Conservation (phyloP, 225 moss, liverwort and hornwort genomes). For the Ulota crispa region DNA sequence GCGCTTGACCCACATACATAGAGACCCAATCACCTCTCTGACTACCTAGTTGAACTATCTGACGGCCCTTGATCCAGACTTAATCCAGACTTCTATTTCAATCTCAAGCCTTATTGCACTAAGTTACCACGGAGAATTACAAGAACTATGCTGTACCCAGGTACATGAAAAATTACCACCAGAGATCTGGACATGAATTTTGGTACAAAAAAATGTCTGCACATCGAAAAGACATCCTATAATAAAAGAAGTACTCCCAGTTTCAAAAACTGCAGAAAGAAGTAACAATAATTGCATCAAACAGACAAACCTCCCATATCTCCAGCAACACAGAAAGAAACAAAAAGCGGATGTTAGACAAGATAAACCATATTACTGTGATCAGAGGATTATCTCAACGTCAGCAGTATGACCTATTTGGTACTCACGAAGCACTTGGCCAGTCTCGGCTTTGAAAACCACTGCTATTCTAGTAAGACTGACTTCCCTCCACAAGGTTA, state of each 20-base stretch:
- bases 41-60: too few relatives aligned
- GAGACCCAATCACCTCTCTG: too few relatives aligned
- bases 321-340: not conserved
- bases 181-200: not conserved
- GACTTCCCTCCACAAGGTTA: not conserved
- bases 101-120: too few relatives aligned
- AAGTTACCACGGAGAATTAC: too few relatives aligned
- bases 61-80: too few relatives aligned
- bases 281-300: not conserved
- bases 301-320: not conserved
- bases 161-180: not conserved
- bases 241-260: not conserved
- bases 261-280: not conserved
- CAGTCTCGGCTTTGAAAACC: not conserved
- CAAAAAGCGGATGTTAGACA: not conserved
- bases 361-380: not conserved
- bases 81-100: too few relatives aligned
- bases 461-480: not conserved
- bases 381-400: not conserved
- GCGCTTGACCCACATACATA: too few relatives aligned
- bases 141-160: too few relatives aligned
- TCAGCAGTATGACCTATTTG: not conserved
- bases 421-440: not conserved
- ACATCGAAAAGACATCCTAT: not conserved
- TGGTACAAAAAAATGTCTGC: not conserved